These are phyloP conservation scores for Cerrena zonata DNA, from an alignment of 1,284 basidiomycete genomes.

Conservation along the genomic window DNA sequence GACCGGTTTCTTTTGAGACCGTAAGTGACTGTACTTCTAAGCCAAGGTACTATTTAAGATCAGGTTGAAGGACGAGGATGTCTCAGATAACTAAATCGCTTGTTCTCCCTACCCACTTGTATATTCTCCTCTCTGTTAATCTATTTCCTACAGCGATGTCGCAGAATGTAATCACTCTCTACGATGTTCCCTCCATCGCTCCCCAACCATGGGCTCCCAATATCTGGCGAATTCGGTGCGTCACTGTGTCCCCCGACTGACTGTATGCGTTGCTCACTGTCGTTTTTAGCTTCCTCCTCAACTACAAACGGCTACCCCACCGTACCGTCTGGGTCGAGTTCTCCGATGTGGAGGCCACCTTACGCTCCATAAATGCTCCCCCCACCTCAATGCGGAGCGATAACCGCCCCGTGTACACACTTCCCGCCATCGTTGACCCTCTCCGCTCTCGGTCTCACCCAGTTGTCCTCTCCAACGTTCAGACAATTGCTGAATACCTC, in stretches of 20 bases:
- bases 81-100: background rate
- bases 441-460: conserved; percentile 30
- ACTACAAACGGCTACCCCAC: conserved; percentile 65
- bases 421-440: conserved; percentile 58
- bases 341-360: conserved; percentile 55
- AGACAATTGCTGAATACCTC: conserved; percentile 65
- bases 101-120: no score
- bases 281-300: conserved; percentile 54
- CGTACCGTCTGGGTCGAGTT: conserved; percentile 66
- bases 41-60: background rate
- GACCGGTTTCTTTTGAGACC: background rate
- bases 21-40: background rate
- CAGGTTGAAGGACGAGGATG: background rate
- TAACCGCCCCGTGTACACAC: conserved; percentile 56
- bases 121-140: no score
- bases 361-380: conserved; percentile 53
- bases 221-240: conserved; percentile 53
- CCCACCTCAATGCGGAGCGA: conserved; percentile 48
- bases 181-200: conserved; percentile 55
- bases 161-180: conserved; percentile 53
- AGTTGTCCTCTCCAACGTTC: conserved; percentile 49
- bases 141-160: conserved; percentile 19
- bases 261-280: no score
- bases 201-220: conserved; percentile 68
- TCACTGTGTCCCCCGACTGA: no score